Percentiles rank a stretch among this genome's conserved stretches.
These are phyloP conservation scores for Saccharomyces hybrid DNA, from an alignment of 1,139 yeast species.

Conservation along the genomic window DNA sequence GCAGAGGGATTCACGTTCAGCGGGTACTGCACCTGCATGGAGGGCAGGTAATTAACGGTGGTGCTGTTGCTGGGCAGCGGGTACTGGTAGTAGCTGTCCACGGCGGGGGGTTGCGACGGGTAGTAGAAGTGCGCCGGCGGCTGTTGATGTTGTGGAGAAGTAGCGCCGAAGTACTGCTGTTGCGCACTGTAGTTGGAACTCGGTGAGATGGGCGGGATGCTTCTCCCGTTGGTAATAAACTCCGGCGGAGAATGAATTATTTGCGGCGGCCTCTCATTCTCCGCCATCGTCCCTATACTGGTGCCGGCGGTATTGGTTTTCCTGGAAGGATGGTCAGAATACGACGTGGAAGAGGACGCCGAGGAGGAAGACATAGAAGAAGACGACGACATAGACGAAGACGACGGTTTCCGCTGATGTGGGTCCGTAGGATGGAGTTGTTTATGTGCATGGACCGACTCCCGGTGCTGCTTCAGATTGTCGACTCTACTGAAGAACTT, in stretches of 20 bases:
- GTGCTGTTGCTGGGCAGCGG: background rate
- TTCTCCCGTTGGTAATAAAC: background rate
- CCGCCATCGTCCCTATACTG: background rate
- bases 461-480: constrained; percentile 85
- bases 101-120: background rate
- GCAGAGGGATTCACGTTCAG: background rate
- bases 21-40: background rate
- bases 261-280: background rate
- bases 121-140: background rate
- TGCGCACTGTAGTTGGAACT: background rate
- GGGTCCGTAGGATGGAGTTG: background rate
- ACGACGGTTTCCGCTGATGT: background rate
- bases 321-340: constrained; percentile 46
- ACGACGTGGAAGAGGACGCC: constrained; percentile 33
- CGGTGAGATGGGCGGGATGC: background rate
- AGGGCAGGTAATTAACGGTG: background rate
- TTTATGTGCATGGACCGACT: constrained; percentile 60
- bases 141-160: background rate
- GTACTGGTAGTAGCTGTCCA: background rate
- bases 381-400: constrained; percentile 2
- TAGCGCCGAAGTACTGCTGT: background rate
- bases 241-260: background rate
- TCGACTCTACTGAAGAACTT: constrained; percentile 79
- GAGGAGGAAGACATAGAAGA: constrained; percentile 4
- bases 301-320: constrained; percentile 1